Base-by-base conservation (phyloP, 805 yeast species). In the Schwanniomyces yamadae region DNA sequence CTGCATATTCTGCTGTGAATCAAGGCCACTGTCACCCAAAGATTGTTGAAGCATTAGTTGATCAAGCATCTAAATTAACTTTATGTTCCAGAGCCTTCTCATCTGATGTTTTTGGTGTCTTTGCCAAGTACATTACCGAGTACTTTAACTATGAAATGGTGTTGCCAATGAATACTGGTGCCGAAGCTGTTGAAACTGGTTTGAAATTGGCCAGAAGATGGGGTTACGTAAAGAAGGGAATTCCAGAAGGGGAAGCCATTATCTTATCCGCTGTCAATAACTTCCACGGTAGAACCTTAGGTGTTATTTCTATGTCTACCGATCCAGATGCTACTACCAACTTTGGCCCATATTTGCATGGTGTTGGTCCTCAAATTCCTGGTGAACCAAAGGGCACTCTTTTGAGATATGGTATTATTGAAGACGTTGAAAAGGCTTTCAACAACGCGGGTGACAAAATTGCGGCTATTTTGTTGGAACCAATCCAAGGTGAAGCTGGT, bases 401-500 rank as follows among this genome's bases (percentile, higher is more conserved):
- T 40, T 66, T 83, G 57, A 78, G 96, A 62, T 90, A 84, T 63
- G 96, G 96, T 56, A 77, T 71, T 42, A 78, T 87, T 54, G 95
- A 79, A 57, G 97, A 91, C 57, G 79, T 91, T 35, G 89, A 88
- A 63, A 71, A 71, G 49, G 96, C 95, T 2, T 80, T 90, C 53
- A 69, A 73, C 46, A 77, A 77, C 39, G 88, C 91, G 16, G 96
- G 96, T 46, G 91, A 85, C 59, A 82, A 80, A 59, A 80, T 91
- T 46, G 95, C 96, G 29, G 98, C 96, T 27, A 77, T 91, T 48
- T 68, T 91, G 46, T 77, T 91, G 50, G 98, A 91, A 68, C 97
- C 97, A 44, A 90, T 90, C 55, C 98, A 91, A 63, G 98, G 98
- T 61, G 98, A 91, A 63, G 98, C 98, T 22, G 98, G 98, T 50